A percentile compares a stretch with the other conserved stretches of the same genome.
Evolutionary conservation across 345 rosid genomes (phyloP).

Genomic region (Moringa oleifera): DNA sequence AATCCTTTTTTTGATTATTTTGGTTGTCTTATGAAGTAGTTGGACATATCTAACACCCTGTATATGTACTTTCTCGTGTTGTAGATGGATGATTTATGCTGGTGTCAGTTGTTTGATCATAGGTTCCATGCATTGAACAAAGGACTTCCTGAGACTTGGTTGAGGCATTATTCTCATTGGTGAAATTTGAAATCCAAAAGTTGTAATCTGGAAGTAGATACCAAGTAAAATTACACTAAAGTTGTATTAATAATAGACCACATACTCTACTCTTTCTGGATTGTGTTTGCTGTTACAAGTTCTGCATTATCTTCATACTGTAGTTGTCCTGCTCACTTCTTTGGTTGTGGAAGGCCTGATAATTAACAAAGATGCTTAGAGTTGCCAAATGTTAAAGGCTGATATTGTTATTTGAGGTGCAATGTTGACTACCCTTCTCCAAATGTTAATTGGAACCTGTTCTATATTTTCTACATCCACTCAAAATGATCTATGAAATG

Average conservation of each 20-base stretch:
- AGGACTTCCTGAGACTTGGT: slow-evolving; percentile 13
- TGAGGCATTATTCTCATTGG: slow-evolving; percentile 12
- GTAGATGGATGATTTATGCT: slow-evolving; percentile 61
- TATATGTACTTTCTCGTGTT: slow-evolving; percentile 17
- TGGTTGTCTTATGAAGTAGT: too few species aligned
- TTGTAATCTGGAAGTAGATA: slow-evolving; percentile 11
- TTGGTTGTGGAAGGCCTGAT: background rate
- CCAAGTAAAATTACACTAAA: too few species aligned
- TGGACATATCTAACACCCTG: background rate
- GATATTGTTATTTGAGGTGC: too few species aligned
- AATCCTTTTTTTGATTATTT: too few species aligned
- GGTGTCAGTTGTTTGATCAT: slow-evolving; percentile 20
- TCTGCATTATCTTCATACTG: background rate
- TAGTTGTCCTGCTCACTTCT: background rate
- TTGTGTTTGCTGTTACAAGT: background rate
- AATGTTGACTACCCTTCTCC: too few species aligned
- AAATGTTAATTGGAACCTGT: too few species aligned
- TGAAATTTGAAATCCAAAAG: slow-evolving; percentile 7
- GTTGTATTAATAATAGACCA: too few species aligned
- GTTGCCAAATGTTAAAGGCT: too few species aligned
- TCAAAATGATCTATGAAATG: too few species aligned
- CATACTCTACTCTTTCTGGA: background rate
- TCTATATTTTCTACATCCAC: too few species aligned
- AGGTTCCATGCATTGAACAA: slow-evolving; percentile 15
- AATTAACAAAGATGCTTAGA: too few species aligned